Base-by-base conservation (phyloP, 2,329 filamentous ascomycete species). In the Ciborinia camelliae region DNA sequence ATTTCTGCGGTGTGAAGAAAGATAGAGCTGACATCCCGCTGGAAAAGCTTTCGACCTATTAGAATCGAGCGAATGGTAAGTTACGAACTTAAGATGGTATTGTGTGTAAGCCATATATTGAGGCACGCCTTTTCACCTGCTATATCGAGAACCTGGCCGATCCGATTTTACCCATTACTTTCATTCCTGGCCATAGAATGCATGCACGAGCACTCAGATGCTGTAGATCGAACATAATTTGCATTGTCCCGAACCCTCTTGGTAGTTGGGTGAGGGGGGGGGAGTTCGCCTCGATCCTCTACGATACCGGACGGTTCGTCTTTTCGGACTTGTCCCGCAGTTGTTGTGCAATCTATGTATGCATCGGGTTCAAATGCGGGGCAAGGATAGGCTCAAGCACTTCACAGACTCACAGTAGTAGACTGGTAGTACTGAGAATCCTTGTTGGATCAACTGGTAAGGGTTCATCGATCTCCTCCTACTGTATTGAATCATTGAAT, bases 111-210 rank as follows among this genome's bases (percentile, higher is more conserved):
- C 15, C 55, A 47, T 20, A 47, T 26, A 26, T 59, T 35, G 55
- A 35, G 10, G 30, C 8, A 35, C 26, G 20, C 20, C 26, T 20
- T 26, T 47, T 47, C 28, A 55, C 48, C 59, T 62, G 59, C 59
- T 30, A 35, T 7, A 55, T 62, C n/a, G 35, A 48, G 61, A 57
- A 57, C 7, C 12, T 45, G 41, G 41, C 30, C 15, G 28, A n/a
- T 62, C 54, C 53, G 63, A 63, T 65, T 28, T 54, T 69, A 69
- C 54, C 68, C 66, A 66, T 65, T 28, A 18, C 47, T 30, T 67
- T 65, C 30, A 48, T 65, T 70, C 60, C 48, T 67, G 45, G 61
- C 70, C 70, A 72, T 39, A 69, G 65, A 30, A 67, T 65, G 39
- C 48, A 66, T 9, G 65, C 71, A 71, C 68, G 69, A 65, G 68